A percentile compares a stretch with the other conserved stretches of the same genome.
Evolutionary conservation across 306 rosid species (phyloP).

Genomic region (Albizia julibrissin): DNA sequence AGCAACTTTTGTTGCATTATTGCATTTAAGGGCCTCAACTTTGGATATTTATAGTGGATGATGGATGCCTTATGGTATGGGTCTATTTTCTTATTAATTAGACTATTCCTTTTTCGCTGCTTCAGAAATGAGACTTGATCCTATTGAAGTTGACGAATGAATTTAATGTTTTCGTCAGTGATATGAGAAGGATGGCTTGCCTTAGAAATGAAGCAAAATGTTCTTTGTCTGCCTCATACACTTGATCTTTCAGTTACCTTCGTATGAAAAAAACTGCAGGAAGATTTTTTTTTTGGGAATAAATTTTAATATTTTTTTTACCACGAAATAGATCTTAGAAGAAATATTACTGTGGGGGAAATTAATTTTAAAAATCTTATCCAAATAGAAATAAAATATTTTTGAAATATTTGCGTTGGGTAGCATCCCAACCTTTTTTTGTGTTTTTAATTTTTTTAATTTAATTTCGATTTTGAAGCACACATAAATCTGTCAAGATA

Average conservation of each 20-base stretch:
- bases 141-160: neutral
- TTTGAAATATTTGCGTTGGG: too few relatives aligned
- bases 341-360: too few relatives aligned
- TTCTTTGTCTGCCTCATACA: slow-evolving; percentile 5
- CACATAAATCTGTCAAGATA: too few relatives aligned
- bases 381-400: too few relatives aligned
- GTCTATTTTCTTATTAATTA: neutral
- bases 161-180: neutral
- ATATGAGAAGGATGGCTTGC: neutral
- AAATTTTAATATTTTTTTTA: too few relatives aligned
- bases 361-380: too few relatives aligned
- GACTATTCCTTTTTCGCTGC: neutral
- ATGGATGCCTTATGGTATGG: neutral
- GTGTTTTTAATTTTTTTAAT: too few relatives aligned
- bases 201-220: neutral
- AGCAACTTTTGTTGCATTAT: neutral
- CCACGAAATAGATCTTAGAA: too few relatives aligned
- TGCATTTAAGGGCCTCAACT: neutral
- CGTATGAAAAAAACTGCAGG: neutral
- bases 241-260: neutral
- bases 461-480: too few relatives aligned
- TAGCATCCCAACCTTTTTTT: too few relatives aligned
- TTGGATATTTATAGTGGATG: neutral
- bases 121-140: neutral
- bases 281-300: neutral